Percentiles rank a stretch among this genome's conserved stretches.
These are phyloP conservation scores for Russula compacta DNA, from an alignment of 768 basidiomycete species.

Conservation along the genomic window DNA sequence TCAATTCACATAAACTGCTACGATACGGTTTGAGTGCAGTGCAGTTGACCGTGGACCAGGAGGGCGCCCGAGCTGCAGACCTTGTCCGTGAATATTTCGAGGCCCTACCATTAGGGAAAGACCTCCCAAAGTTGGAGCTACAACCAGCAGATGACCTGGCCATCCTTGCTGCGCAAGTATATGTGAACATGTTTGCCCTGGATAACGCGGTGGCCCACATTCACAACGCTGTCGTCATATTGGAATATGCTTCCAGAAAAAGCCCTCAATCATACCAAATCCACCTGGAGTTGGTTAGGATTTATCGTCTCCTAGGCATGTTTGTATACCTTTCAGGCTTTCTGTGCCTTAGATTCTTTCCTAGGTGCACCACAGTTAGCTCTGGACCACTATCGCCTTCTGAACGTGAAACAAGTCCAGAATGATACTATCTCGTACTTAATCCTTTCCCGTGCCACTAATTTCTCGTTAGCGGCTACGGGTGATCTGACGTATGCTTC, in stretches of 20 bases:
- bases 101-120: conserved; percentile 55
- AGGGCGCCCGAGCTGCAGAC: conserved; percentile 40
- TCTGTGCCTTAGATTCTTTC: neutral
- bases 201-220: conserved; percentile 49
- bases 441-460: conserved; percentile 64
- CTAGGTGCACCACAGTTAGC: conserved; percentile 66
- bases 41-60: conserved; percentile 48
- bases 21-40: conserved; percentile 46
- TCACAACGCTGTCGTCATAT: conserved; percentile 49
- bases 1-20: conserved; percentile 69
- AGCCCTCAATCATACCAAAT: conserved; percentile 78
- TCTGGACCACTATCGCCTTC: conserved; percentile 66
- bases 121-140: conserved; percentile 65
- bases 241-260: conserved; percentile 62
- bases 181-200: conserved; percentile 55
- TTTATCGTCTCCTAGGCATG: conserved; percentile 75
- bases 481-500: conserved; percentile 70
- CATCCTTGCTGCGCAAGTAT: conserved; percentile 60
- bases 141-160: conserved; percentile 84
- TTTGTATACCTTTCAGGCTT: conserved; percentile 6
- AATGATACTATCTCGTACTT: conserved; percentile 85
- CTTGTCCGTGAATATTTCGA: conserved; percentile 58
- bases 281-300: conserved; percentile 64
- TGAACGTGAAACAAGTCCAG: conserved; percentile 80
- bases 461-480: conserved; percentile 65